These are phyloP conservation scores for Pontederia paniculata DNA, from an alignment of 176 grass and related monocot genomes.

Conservation along the genomic window DNA sequence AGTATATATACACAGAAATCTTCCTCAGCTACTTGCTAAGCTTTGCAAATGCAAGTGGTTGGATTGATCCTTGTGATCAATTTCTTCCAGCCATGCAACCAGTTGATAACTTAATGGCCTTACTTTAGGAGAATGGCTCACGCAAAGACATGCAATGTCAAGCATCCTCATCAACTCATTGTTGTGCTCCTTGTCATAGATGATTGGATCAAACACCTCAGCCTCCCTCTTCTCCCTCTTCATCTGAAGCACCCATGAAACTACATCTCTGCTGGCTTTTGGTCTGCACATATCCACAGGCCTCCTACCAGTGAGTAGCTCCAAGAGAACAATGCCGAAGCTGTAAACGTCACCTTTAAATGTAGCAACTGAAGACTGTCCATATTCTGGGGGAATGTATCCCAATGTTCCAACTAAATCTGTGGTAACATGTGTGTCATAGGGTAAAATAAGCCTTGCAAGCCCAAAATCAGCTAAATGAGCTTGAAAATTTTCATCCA, in stretches of 20 bases:
- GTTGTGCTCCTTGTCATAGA: slow-evolving; percentile 37
- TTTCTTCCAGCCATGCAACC: slow-evolving; percentile 63
- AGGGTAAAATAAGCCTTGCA: slow-evolving; percentile 60
- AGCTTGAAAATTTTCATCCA: slow-evolving; percentile 74
- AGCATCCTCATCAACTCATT: slow-evolving; percentile 45
- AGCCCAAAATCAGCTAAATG: slow-evolving; percentile 85
- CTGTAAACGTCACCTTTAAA: slow-evolving; percentile 91
- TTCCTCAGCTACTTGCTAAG: too few relatives aligned
- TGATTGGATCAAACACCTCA: slow-evolving; percentile 60
- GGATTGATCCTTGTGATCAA: slow-evolving; percentile 11
- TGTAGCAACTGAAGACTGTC: slow-evolving; percentile 55
- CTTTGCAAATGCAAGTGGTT: too few relatives aligned
- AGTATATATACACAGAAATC: too few relatives aligned
- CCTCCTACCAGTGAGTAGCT: slow-evolving; percentile 66
- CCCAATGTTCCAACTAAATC: slow-evolving; percentile 82
- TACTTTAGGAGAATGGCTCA: slow-evolving; percentile 44
- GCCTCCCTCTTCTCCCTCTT: slow-evolving; percentile 48
- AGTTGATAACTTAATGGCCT: slow-evolving; percentile 71
- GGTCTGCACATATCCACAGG: slow-evolving; percentile 90
- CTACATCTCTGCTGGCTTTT: slow-evolving; percentile 71
- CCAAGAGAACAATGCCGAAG: slow-evolving; percentile 75
- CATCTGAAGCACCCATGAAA: slow-evolving; percentile 90
- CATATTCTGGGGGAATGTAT: slow-evolving; percentile 84
- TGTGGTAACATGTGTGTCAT: slow-evolving; percentile 85
- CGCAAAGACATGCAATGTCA: slow-evolving; percentile 75